Base-by-base conservation (phyloP, 768 basidiomycete genomes). In the Serendipita sp. region DNA sequence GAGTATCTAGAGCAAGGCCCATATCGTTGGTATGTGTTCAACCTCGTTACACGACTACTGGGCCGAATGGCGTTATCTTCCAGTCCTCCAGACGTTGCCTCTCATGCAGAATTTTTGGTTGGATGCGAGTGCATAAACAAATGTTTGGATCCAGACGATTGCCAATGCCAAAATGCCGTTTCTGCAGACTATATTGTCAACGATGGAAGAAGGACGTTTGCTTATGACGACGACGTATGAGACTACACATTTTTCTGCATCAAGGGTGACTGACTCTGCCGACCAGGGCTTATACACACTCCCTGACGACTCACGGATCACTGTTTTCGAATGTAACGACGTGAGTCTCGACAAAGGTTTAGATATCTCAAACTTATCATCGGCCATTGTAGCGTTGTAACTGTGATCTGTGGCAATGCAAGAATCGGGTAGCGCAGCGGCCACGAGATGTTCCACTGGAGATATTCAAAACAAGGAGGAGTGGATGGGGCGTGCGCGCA, bases 401-500 rank as follows among this genome's bases (percentile, higher is more conserved):
- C 80, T 84, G 7, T 78, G 86, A 35, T 41, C 41, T 41, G 13
- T 41, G 41, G 74, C 81, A 11, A 18, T 88, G 86, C 68, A 73
- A 68, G 2, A 88, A 87, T 68, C 81, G 85, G 23, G 80, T 86
- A 4, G 81, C 80, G 2, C 86, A 88, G 67, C 72, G 67, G 32
- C 80, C 85, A 4, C 78, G 86, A 32, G 74, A 81, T 51, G 67
- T 83, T 10, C 75, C 80, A 2, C 76, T 88, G 7, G 81, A 86
- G 67, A 72, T 88, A n/a, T 87, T 87, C 77, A 81, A 84, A 67
- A 88, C 86, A 0, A 44, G 64, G 3, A 70, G 74, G 18, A 75
- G 79, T 64, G 86, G 86, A 2, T 88, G 85, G 86, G 86, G 86
- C 4, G 85, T 79, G 2, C 76, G 84, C n/a, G 72, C 81, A 0